phyloP scores from a whole-genome alignment of 2,329 filamentous ascomycete species.

The Cryphonectria japonica region DNA sequence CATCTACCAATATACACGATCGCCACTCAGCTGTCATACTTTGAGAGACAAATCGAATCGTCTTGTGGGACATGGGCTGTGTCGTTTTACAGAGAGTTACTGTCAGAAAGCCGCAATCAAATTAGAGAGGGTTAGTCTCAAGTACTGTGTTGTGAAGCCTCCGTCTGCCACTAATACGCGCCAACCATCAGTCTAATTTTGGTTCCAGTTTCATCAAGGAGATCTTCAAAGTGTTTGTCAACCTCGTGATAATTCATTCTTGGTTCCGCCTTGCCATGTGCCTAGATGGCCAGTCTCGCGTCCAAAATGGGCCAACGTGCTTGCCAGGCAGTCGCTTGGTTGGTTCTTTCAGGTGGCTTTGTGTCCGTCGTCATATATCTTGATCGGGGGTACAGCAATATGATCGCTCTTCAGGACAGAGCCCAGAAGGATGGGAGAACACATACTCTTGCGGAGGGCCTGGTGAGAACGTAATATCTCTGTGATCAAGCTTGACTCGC shows the following conservation, averaged over 20 bases:
- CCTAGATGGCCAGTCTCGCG: not conserved
- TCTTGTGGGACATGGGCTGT: not conserved
- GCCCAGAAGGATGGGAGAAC: no score
- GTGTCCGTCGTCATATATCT: no score
- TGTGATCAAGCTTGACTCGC: not conserved
- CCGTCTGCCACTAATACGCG: no score
- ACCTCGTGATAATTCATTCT: not conserved
- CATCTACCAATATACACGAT: not conserved
- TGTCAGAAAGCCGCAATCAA: not conserved
- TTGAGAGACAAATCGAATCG: not conserved
- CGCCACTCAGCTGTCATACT: not conserved
- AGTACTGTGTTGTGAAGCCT: not conserved
- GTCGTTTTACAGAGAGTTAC: not conserved
- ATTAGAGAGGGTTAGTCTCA: not conserved
- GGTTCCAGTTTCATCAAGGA: not conserved
- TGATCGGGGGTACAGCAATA: not conserved
- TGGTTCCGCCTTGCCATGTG: not conserved
- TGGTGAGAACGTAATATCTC: not conserved
- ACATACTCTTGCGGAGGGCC: not conserved
- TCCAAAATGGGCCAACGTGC: not conserved
- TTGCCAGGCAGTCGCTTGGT: not conserved
- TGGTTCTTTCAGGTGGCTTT: no score
- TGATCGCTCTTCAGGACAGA: not conserved
- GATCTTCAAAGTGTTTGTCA: not conserved
- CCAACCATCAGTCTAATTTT: not conserved